Conservation (phyloP, 2,329 filamentous ascomycete species). For the Pseudogymnoascus sp. region DNA sequence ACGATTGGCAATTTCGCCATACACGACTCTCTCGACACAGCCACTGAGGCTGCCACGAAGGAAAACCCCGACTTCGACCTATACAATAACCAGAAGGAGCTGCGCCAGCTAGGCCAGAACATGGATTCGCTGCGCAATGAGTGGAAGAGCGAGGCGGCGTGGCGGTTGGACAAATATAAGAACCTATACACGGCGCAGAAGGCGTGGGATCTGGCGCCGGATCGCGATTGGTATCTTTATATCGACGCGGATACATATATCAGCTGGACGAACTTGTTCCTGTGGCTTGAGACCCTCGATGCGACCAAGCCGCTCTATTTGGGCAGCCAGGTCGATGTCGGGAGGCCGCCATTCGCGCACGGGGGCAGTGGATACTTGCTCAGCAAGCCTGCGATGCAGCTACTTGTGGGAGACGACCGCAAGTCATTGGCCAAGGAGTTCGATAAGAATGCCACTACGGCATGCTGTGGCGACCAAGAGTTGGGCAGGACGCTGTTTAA, state of each 20-base stretch:
- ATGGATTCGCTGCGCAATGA: conserved; percentile 21
- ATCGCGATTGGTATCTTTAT: conserved; percentile 52
- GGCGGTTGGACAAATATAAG: conserved; percentile 55
- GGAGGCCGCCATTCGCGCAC: conserved; percentile 42
- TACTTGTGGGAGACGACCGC: conserved; percentile 35
- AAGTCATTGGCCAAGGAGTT: conserved; percentile 28
- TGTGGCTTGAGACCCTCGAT: conserved; percentile 40
- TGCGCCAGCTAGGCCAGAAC: conserved; percentile 38
- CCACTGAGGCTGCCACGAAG: conserved; percentile 36
- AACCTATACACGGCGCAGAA: conserved; percentile 53
- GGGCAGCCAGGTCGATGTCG: conserved; percentile 40
- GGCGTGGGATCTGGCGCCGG: conserved; percentile 41
- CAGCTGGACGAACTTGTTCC: conserved; percentile 43
- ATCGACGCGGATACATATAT: conserved; percentile 53
- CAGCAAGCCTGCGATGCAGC: conserved; percentile 44
- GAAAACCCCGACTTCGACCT: conserved; percentile 43
- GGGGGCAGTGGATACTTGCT: conserved; percentile 49
- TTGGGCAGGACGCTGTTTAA: conserved; percentile 41
- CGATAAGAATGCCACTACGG: conserved; percentile 34
- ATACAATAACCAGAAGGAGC: conserved; percentile 35
- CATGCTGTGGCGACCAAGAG: conserved; percentile 47
- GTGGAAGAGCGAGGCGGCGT: conserved; percentile 32
- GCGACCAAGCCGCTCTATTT: conserved; percentile 39
- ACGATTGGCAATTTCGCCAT: conserved; percentile 38
- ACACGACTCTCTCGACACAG: conserved; percentile 39